Conservation (phyloP, 192 early-diverging fungal genomes). For the Coemansia sp. region DNA sequence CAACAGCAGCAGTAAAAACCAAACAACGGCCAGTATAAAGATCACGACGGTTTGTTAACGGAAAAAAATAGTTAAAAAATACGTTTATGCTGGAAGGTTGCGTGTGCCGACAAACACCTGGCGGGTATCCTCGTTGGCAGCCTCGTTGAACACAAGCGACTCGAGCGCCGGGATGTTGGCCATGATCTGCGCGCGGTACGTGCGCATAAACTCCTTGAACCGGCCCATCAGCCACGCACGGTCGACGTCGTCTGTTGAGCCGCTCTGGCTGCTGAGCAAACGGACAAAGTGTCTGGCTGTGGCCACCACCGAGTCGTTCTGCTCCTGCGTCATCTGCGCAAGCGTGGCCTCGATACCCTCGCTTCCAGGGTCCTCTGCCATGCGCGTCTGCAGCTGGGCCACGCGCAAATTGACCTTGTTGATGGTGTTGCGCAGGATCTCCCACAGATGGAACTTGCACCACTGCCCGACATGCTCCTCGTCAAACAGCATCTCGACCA, state of each 20-base stretch:
- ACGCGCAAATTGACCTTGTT: conserved; percentile 86
- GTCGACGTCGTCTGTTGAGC: conserved; percentile 62
- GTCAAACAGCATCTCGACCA: conserved; percentile 80
- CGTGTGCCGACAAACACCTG: conserved; percentile 35
- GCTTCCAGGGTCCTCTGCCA: conserved; percentile 36
- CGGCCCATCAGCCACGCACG: conserved; percentile 68
- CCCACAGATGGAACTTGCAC: conserved; percentile 74
- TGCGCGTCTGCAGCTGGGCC: conserved; percentile 41
- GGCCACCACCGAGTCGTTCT: conserved; percentile 78
- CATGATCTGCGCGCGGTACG: conserved; percentile 57
- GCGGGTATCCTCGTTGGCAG: conserved; percentile 39
- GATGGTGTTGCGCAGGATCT: conserved; percentile 81
- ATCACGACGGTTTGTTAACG: neutral
- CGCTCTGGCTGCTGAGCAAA: conserved; percentile 50
- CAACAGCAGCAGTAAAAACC: too few species aligned
- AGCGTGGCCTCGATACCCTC: conserved; percentile 65
- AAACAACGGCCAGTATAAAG: too few species aligned
- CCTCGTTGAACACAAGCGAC: conserved; percentile 50
- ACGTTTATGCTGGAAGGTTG: conserved; percentile 11
- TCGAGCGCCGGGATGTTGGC: conserved; percentile 54
- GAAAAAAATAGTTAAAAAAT: neutral
- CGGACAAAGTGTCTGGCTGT: conserved; percentile 69
- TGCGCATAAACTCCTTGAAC: conserved; percentile 63
- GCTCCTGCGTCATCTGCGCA: conserved; percentile 71
- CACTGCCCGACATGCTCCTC: conserved; percentile 35